Evolutionary conservation across 768 basidiomycete species (phyloP), one percentile per base, ranked within the genome.

Genomic region (Sporobolomyces roseus): DNA sequence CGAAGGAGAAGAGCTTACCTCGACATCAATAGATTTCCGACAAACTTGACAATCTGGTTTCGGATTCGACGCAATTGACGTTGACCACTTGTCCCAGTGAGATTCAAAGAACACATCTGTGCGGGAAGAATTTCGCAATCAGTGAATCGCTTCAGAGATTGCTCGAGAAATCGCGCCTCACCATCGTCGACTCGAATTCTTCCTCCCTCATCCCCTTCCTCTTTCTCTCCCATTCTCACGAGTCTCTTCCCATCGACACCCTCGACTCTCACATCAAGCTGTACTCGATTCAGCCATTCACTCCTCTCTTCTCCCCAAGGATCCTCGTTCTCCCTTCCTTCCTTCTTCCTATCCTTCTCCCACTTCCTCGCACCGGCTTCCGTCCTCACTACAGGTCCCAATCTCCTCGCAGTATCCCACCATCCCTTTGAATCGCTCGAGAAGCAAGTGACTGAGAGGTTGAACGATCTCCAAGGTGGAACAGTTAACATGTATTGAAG

Each of bases 401-500:
- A 3, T 32, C 38, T 35, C 27, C 61, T 17, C n/a, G 66, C 69
- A 1, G 51, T 38, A 19, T 71, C 63, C 74, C 78, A 79, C 64
- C 76, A 74, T 17, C 60, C 58, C 48, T 71, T 38, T 5, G 76
- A 74, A 14, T 75, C 70, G 19, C 49, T 27, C 12, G 71, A 75
- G 72, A 80, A 81, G 59, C 80, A 75, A 19, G 76, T 73, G 10
- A 80, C 75, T 41, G 76, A 69, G 1, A 82, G 73, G 1, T 76
- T 75, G 43, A 78, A 72, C 3, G 77, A 66, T 13, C 67, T 63
- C 74, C 78, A 82, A 0, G 81, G 81, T 27, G 77, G 51, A 23
- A 60, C 50, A 17, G 75, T 74, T 13, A 82, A 60, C 65, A 81
- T 77, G 36, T 75, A 76, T 45, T 76, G 75, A 1, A 78, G 76